phyloP scores from a whole-genome alignment of 2,329 filamentous ascomycete species.

The Fusarium pilosicola region DNA sequence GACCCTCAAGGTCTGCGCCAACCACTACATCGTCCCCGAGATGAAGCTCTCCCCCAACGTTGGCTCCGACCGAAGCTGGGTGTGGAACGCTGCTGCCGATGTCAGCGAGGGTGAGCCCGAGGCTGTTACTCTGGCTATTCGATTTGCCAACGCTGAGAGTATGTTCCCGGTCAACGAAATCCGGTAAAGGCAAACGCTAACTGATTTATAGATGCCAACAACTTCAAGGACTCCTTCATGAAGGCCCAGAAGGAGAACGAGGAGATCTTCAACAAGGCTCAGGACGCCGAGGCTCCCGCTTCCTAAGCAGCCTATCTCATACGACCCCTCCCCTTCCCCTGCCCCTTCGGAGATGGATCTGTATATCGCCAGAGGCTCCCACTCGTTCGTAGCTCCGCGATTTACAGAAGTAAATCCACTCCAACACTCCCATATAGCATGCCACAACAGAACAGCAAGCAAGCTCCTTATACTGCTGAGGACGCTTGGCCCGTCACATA shows the following conservation, averaged over 20 bases:
- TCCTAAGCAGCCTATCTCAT: conserved; percentile 32
- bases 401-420: conserved; percentile 13
- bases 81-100: conserved; percentile 98
- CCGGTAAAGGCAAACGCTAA: conserved; percentile 1
- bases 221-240: conserved; percentile 97
- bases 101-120: conserved; percentile 98
- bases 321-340: conserved; percentile 20
- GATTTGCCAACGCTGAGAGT: conserved; percentile 98
- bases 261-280: conserved; percentile 74
- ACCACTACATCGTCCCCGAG: conserved; percentile 98
- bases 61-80: conserved; percentile 97
- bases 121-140: conserved; percentile 94
- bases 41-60: conserved; percentile 99
- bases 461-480: conserved; percentile 27
- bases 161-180: conserved; percentile 53
- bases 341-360: conserved; percentile 25
- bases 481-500: conserved; percentile 20
- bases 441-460: conserved; percentile 38
- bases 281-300: conserved; percentile 43
- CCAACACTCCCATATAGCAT: conserved; percentile 32
- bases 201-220: conserved; percentile 80
- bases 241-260: conserved; percentile 98
- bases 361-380: conserved; percentile 10
- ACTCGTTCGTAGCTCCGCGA: conserved; percentile 26
- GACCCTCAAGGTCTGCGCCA: conserved; percentile 99